Percentiles rank a stretch among this genome's conserved stretches.
These are phyloP conservation scores for Capronia epimyces DNA, from an alignment of 2,329 filamentous ascomycete genomes.

Conservation along the genomic window DNA sequence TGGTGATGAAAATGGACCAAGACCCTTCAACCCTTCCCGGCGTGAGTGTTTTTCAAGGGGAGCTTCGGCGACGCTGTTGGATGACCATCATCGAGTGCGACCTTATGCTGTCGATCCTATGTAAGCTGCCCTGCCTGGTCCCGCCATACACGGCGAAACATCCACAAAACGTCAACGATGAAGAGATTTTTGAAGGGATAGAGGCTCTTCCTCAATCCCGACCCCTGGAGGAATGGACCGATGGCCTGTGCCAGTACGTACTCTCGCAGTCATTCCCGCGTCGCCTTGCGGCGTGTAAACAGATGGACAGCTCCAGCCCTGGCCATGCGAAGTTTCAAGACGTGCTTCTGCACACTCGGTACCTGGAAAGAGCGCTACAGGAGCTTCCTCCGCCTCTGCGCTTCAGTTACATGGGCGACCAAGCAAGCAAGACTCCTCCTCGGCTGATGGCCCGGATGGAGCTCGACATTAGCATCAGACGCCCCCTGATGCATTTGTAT, in stretches of 20 bases:
- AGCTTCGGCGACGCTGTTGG: conserved; percentile 33
- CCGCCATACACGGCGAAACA: conserved; percentile 18
- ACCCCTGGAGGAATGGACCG: conserved; percentile 26
- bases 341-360: conserved; percentile 22
- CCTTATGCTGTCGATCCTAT: conserved; percentile 29
- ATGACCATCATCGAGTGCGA: conserved; percentile 32
- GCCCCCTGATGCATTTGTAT: conserved; percentile 33
- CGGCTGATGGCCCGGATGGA: conserved; percentile 30
- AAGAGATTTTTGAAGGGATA: conserved; percentile 21
- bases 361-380: conserved; percentile 24
- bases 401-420: conserved; percentile 21
- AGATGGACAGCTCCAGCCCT: conserved; percentile 16
- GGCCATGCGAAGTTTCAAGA: conserved; percentile 13
- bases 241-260: conserved; percentile 26
- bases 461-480: conserved; percentile 30
- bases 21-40: conserved; percentile 13
- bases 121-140: conserved; percentile 26
- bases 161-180: conserved; percentile 26
- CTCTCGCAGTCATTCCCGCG: conserved; percentile 25
- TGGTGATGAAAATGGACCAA: conserved; percentile 24
- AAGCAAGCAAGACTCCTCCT: conserved; percentile 23
- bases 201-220: conserved; percentile 11
- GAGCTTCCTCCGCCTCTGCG: conserved; percentile 24
- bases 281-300: conserved; percentile 22
- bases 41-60: conserved; percentile 26